Base-by-base conservation (phyloP, 805 yeast species). In the Hemisphaericaspora nanyangensis region DNA sequence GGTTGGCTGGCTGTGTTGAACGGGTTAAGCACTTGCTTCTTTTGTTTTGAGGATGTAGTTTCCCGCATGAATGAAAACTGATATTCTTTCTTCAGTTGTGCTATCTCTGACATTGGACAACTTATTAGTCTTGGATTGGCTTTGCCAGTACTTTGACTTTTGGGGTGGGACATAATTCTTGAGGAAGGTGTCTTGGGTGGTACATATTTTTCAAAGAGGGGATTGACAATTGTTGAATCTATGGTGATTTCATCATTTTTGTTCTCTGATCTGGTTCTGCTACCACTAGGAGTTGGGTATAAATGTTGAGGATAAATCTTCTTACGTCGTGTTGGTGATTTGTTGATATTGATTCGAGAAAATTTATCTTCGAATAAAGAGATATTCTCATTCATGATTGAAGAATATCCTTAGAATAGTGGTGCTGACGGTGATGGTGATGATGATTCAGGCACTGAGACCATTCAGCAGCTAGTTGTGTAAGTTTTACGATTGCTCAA, bases 11-110 rank as follows among this genome's bases (percentile, higher is more conserved):
- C 22, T n/a, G 22, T 15, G 15, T 31, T 31, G n/a, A 31, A 32
- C 3, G 35, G 39, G 30, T 27, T 25, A 2, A n/a, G n/a, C n/a
- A 18, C 17, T 20, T 34, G 29, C 44, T 58, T 62, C 40, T 66
- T 63, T 40, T 57, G 56, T 15, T 58, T 48, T 1, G 72, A 66
- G 2, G 70, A 61, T 10, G 70, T 47, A 0, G 72, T 68, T 7
- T 61, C 69, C 29, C 55, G 52, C 74, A 68, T 68, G 42, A 68
- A 68, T 6, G 72, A 64, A 34, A 59, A 56, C 31, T 49, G 55
- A 35, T 44, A 47, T n/a, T 46, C 28, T 20, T 36, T 20, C 37
- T 58, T 33, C 41, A 41, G 38, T 6, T 30, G 16, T 7, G 50
- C 34, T 6, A 43, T 46, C n/a, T 52, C 56, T 3, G 54, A 39